Evolutionary conservation across 352 stramenopile genomes (phyloP), one percentile per base, ranked within the genome.

Genomic region (Phytophthora meadii): DNA sequence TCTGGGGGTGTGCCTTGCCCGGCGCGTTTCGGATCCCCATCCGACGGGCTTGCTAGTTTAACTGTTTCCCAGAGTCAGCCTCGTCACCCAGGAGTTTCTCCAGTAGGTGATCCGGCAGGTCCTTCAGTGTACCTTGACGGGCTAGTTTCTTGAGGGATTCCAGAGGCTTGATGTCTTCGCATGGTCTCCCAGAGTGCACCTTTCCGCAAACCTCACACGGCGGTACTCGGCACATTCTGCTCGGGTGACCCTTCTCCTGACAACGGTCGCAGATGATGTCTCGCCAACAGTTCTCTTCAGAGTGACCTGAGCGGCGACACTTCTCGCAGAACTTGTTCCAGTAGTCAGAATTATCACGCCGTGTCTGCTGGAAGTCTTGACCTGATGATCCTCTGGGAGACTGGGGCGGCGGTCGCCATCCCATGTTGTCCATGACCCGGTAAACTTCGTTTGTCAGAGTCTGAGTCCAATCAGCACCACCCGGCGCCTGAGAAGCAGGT

Each of bases 81-180:
- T 19, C 19, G 19, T 19, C 19, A 19, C 19, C 19, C 19, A 19
- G 19, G 19, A 19, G 19, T 19, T 19, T 19, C 19, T 19, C 19
- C 19, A 19, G 19, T 1, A 19, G 19, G 19, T 19, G 19, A 19
- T 19, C 19, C 19, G 19, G 19, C 19, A 19, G 19, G 19, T 19
- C 19, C 19, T 19, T 19, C 19, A 19, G 19, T 19, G 19, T 19
- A 19, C 19, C 19, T 19, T 19, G 19, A 19, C 19, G 54, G 4
- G 44, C 44, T 22, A 54, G 34, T n/a, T n/a, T 4, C 19, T 32
- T 46, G 3, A 62, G 6, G 3, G 32, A n/a, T 62, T 47, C 17
- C 12, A 54, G 15, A 0, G 24, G 14, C 28, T 39, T 28, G 5
- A 19, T 19, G 19, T 19, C 19, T 19, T 19, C 19, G 19, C 19